phyloP scores from a whole-genome alignment of 768 basidiomycete species.

The Naganishia randhawae region DNA sequence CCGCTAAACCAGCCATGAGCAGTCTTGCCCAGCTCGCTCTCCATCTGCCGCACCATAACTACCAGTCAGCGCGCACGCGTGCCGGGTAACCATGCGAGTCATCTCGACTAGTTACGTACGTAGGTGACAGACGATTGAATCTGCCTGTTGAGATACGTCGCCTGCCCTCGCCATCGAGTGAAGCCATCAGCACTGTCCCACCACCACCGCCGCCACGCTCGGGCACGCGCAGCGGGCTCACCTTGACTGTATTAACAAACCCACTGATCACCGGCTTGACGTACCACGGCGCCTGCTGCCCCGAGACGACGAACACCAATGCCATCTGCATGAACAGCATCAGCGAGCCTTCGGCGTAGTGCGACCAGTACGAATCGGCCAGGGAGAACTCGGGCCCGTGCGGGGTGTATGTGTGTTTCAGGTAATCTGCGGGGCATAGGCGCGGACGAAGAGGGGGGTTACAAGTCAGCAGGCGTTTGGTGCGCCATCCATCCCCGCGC shows the following conservation, averaged over 20 bases:
- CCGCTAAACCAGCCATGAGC: constrained; percentile 40
- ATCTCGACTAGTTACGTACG: constrained; percentile 1
- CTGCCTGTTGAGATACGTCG: constrained; percentile 22
- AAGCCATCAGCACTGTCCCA: background rate
- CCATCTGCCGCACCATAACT: constrained; percentile 33
- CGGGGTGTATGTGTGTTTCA: constrained; percentile 25
- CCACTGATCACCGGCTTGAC: constrained; percentile 27
- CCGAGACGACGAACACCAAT: constrained; percentile 27
- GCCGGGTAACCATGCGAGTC: too few species aligned
- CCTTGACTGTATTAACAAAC: constrained; percentile 27
- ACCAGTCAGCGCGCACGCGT: background rate
- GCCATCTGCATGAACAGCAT: constrained; percentile 42
- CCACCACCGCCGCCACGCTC: background rate
- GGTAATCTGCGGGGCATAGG: constrained; percentile 12
- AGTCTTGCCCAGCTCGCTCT: constrained; percentile 36
- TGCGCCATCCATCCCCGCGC: too few species aligned
- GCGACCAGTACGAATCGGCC: constrained; percentile 36
- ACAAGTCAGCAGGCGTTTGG: background rate
- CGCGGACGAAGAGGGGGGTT: background rate
- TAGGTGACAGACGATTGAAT: constrained; percentile 14
- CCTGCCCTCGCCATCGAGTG: background rate
- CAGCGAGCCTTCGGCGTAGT: constrained; percentile 43
- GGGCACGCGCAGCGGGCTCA: background rate
- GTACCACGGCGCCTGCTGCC: constrained; percentile 25
- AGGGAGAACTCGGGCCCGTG: constrained; percentile 14